A percentile compares a stretch with the other conserved stretches of the same genome.
These are phyloP conservation scores for Sugiyamaella marilandica DNA, from an alignment of 805 yeast species.

Conservation along the genomic window DNA sequence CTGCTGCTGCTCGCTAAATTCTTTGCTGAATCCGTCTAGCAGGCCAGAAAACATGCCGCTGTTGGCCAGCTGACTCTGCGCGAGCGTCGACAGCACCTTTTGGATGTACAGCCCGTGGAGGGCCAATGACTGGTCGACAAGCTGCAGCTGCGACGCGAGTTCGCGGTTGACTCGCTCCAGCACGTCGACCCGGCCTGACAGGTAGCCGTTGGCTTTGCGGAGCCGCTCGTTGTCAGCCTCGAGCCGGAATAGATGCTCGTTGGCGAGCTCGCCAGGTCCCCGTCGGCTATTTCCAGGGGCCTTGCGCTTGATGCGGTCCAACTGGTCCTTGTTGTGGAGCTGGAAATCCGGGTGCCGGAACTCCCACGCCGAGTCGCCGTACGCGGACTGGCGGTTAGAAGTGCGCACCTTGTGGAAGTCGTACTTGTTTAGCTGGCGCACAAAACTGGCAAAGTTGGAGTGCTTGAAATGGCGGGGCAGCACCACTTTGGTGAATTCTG, in stretches of 20 bases:
- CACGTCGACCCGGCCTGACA: constrained; percentile 3
- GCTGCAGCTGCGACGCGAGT: background rate
- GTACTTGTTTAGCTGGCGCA: constrained; percentile 90
- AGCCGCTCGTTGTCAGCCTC: background rate
- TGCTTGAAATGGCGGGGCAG: constrained; percentile 93
- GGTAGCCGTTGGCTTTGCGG: constrained; percentile 5
- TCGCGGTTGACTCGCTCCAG: constrained; percentile 8
- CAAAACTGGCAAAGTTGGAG: constrained; percentile 90
- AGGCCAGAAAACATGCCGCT: background rate
- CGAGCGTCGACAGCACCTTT: constrained; percentile 5
- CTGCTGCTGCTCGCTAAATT: background rate
- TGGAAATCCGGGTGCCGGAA: constrained; percentile 88
- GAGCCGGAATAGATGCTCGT: constrained; percentile 1
- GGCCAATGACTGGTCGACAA: background rate
- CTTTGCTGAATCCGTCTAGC: background rate
- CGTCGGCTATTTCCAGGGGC: constrained; percentile 37
- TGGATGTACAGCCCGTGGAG: constrained; percentile 4
- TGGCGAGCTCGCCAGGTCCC: background rate
- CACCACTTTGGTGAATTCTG: constrained; percentile 81
- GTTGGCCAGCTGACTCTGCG: background rate
- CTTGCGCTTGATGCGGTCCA: constrained; percentile 84
- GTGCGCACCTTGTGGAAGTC: constrained; percentile 92
- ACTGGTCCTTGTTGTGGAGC: constrained; percentile 66
- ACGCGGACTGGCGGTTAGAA: constrained; percentile 4
- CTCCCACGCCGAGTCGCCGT: constrained; percentile 68